These are phyloP conservation scores for Taiwanofungus camphoratus DNA, from an alignment of 1,284 basidiomycete species.

Conservation along the genomic window DNA sequence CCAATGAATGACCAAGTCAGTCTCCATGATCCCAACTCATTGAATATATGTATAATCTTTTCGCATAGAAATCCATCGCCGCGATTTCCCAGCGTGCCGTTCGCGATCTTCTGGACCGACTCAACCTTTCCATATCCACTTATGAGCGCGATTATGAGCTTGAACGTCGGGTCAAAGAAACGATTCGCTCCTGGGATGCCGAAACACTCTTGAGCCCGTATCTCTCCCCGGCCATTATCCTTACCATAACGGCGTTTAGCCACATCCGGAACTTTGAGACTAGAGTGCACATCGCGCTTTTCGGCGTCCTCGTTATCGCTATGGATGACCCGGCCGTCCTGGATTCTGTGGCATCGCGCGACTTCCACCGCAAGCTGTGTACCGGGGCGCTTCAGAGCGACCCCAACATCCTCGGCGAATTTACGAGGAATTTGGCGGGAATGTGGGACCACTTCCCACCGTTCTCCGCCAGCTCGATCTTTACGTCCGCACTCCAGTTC, in stretches of 20 bases:
- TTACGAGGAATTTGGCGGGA: constrained; percentile 4
- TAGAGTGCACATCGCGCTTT: constrained; percentile 12
- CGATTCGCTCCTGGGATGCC: background rate
- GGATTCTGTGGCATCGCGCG: constrained; percentile 4
- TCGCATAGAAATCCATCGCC: too few relatives aligned
- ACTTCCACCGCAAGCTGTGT: constrained; percentile 9
- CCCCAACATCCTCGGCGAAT: constrained; percentile 8
- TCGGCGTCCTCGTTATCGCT: constrained; percentile 8
- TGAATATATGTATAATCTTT: too few relatives aligned
- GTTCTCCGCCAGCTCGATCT: constrained; percentile 10
- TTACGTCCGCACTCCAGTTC: constrained; percentile 9
- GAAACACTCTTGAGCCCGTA: background rate
- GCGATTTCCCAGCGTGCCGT: too few relatives aligned
- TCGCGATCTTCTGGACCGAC: background rate
- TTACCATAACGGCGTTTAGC: constrained; percentile 5
- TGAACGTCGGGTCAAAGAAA: background rate
- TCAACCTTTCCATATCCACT: background rate
- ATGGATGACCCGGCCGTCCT: constrained; percentile 11
- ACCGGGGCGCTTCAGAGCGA: constrained; percentile 9
- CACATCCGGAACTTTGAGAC: constrained; percentile 10
- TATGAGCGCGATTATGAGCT: background rate
- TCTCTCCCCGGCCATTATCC: background rate
- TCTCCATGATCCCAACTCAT: too few relatives aligned
- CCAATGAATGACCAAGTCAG: too few relatives aligned
- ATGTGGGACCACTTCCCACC: constrained; percentile 9